A percentile compares a stretch with the other conserved stretches of the same genome.
These are phyloP conservation scores for Ustilaginoidea virens DNA, from an alignment of 2,329 filamentous ascomycete species.

Conservation along the genomic window DNA sequence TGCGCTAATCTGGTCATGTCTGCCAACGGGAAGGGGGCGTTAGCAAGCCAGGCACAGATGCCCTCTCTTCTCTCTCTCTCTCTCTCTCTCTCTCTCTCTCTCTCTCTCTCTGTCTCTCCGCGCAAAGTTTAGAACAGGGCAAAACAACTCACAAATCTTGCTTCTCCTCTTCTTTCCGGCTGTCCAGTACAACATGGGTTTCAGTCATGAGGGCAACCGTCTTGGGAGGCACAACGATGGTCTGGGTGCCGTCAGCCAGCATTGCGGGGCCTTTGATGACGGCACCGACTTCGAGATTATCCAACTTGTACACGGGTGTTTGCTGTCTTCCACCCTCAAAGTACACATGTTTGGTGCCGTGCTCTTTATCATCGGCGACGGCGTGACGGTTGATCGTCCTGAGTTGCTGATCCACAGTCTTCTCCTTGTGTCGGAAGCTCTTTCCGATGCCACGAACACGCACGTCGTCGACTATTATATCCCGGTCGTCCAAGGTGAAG, in stretches of 20 bases:
- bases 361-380: constrained; percentile 41
- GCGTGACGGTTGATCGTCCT: constrained; percentile 49
- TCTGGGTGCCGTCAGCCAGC: constrained; percentile 77
- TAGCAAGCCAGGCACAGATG: no score
- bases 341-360: constrained; percentile 58
- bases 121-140: no score
- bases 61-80: no score
- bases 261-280: constrained; percentile 68
- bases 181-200: constrained; percentile 81
- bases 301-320: constrained; percentile 72
- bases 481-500: constrained; percentile 69
- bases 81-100: no score
- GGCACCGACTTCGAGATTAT: constrained; percentile 57
- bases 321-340: constrained; percentile 68
- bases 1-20: constrained; percentile 8
- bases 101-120: no score
- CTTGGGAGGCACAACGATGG: constrained; percentile 73
- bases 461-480: constrained; percentile 84
- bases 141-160: no score
- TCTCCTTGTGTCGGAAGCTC: constrained; percentile 64
- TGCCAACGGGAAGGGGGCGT: no score
- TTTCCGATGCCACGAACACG: constrained; percentile 79
- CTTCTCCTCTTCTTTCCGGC: constrained; percentile 37
- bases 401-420: constrained; percentile 74
- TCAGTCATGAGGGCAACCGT: constrained; percentile 63